Evolutionary conservation across 345 rosid species (phyloP).

Genomic region (Eucalyptus guilfoylei): DNA sequence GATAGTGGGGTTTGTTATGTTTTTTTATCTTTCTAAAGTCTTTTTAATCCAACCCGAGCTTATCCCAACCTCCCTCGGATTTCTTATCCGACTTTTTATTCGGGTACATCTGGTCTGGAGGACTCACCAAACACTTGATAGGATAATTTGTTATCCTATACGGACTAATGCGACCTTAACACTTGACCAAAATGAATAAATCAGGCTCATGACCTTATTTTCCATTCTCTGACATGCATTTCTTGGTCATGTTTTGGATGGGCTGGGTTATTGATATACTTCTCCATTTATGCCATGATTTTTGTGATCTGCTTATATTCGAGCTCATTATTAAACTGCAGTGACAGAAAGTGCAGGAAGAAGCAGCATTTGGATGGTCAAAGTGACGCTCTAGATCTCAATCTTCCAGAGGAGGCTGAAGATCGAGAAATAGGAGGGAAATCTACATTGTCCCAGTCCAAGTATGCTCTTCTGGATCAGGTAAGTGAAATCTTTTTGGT

Average conservation of each 20-base stretch:
- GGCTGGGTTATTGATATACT: neutral
- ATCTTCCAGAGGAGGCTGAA: slow-evolving; percentile 30
- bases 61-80: neutral
- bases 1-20: neutral
- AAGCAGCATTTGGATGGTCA: slow-evolving; percentile 35
- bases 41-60: neutral
- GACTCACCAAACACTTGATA: neutral
- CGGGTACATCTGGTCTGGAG: neutral
- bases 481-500: slow-evolving; percentile 15
- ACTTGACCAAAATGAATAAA: neutral
- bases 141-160: neutral
- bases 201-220: neutral
- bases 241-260: neutral
- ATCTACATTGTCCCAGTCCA: slow-evolving; percentile 24
- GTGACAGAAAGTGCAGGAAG: slow-evolving; percentile 47
- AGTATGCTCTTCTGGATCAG: slow-evolving; percentile 44
- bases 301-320: neutral
- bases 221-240: neutral
- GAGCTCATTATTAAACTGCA: neutral
- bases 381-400: slow-evolving; percentile 45
- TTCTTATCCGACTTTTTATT: neutral
- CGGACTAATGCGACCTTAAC: neutral
- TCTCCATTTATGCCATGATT: neutral
- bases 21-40: neutral
- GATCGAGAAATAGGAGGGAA: slow-evolving; percentile 37